Evolutionary conservation across 1,284 basidiomycete genomes (phyloP).

Genomic region (Pholiota adiposa): DNA sequence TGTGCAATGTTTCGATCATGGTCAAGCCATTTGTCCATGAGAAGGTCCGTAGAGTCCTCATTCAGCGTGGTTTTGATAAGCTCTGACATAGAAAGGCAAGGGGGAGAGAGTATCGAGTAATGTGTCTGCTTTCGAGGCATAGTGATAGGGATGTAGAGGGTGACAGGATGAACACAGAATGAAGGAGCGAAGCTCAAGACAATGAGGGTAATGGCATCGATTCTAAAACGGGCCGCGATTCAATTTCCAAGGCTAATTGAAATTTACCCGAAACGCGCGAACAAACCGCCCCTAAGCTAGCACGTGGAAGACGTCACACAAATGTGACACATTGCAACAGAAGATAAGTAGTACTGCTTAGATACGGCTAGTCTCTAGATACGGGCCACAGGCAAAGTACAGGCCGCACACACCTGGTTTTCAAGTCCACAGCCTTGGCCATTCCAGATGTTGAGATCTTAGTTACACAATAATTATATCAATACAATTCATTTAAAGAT

Average conservation of each 20-base stretch:
- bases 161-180: slow-evolving; percentile 11
- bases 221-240: slow-evolving; percentile 17
- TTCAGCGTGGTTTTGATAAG: slow-evolving; percentile 75
- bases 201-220: slow-evolving; percentile 10
- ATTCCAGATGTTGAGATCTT: neutral
- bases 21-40: slow-evolving; percentile 82
- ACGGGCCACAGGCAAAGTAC: no score
- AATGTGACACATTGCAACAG: neutral
- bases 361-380: no score
- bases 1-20: slow-evolving; percentile 55
- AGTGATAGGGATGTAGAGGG: slow-evolving; percentile 18
- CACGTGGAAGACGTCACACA: neutral
- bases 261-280: slow-evolving; percentile 25
- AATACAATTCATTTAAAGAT: neutral
- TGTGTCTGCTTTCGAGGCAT: slow-evolving; percentile 49
- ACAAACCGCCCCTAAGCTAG: slow-evolving; percentile 24
- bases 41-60: slow-evolving; percentile 71
- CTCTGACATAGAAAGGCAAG: slow-evolving; percentile 70
- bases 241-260: slow-evolving; percentile 22
- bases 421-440: neutral
- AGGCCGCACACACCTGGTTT: no score
- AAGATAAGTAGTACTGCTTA: no score
- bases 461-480: neutral
- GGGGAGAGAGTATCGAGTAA: slow-evolving; percentile 69
- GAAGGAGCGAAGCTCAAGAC: slow-evolving; percentile 1